Percentiles rank a stretch among this genome's conserved stretches.
These are phyloP conservation scores for Alternaria burnsii DNA, from an alignment of 2,329 filamentous ascomycete species.

Conservation along the genomic window DNA sequence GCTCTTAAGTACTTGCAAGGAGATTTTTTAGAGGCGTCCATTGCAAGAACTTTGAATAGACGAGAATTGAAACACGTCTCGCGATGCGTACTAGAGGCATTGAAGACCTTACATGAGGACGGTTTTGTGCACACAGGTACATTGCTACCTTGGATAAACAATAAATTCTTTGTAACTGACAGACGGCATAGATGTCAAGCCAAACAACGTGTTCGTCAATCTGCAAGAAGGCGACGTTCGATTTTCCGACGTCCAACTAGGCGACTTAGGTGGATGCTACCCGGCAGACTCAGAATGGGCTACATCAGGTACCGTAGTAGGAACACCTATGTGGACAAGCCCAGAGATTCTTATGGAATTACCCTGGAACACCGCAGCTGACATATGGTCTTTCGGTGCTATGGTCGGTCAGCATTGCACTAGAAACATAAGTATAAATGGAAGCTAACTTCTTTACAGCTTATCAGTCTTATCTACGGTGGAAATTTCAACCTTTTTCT, in stretches of 20 bases:
- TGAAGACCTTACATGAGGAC: slow-evolving; percentile 36
- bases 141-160: not conserved
- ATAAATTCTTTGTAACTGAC: slow-evolving; percentile 7
- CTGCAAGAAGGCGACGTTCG: slow-evolving; percentile 36
- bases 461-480: slow-evolving; percentile 41
- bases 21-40: slow-evolving; percentile 25
- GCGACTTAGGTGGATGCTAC: slow-evolving; percentile 44
- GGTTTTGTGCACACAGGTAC: slow-evolving; percentile 39
- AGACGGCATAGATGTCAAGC: slow-evolving; percentile 40
- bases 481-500: slow-evolving; percentile 37
- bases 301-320: slow-evolving; percentile 41
- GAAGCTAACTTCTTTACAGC: slow-evolving; percentile 24
- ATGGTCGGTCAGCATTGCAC: slow-evolving; percentile 36
- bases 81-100: slow-evolving; percentile 31
- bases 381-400: slow-evolving; percentile 54
- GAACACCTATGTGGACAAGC: slow-evolving; percentile 51
- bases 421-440: slow-evolving; percentile 2
- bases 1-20: slow-evolving; percentile 34
- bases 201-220: slow-evolving; percentile 52
- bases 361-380: slow-evolving; percentile 49
- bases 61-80: slow-evolving; percentile 32
- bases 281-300: slow-evolving; percentile 29
- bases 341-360: slow-evolving; percentile 43
- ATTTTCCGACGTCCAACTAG: slow-evolving; percentile 48
- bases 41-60: slow-evolving; percentile 22